A percentile compares a stretch with the other conserved stretches of the same genome.
These are phyloP conservation scores for Trametes pubescens DNA, from an alignment of 1,284 basidiomycete species.

Conservation along the genomic window DNA sequence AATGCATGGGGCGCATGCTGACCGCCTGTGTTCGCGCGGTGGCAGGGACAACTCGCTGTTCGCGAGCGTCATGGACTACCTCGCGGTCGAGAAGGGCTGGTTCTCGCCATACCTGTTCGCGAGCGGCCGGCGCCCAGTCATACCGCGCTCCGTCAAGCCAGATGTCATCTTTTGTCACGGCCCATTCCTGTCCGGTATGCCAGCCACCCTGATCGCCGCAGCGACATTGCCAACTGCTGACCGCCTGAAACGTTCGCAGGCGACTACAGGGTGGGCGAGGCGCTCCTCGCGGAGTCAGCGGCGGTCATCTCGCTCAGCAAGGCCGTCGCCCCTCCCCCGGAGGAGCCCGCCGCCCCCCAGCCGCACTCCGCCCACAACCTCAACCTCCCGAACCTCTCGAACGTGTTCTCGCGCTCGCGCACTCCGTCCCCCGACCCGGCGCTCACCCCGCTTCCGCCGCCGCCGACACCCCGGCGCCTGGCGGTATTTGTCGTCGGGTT, in stretches of 20 bases:
- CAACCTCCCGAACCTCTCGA: slow-evolving; percentile 44
- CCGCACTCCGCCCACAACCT: slow-evolving; percentile 25
- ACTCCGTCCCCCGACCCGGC: slow-evolving; percentile 59
- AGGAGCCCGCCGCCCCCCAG: slow-evolving; percentile 7
- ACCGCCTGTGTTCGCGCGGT: neutral
- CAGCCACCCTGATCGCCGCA: neutral
- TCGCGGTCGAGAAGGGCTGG: slow-evolving; percentile 71
- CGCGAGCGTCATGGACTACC: slow-evolving; percentile 68
- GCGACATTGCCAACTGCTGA: slow-evolving; percentile 6
- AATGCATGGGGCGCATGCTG: neutral
- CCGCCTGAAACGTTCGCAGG: slow-evolving; percentile 44
- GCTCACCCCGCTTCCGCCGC: slow-evolving; percentile 51
- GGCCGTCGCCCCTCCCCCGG: slow-evolving; percentile 35
- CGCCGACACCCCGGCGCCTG: slow-evolving; percentile 59
- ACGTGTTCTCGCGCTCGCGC: slow-evolving; percentile 54
- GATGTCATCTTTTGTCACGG: slow-evolving; percentile 74
- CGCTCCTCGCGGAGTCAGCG: slow-evolving; percentile 62
- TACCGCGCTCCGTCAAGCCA: slow-evolving; percentile 68
- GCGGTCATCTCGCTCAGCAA: slow-evolving; percentile 57
- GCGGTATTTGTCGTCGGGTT: slow-evolving; percentile 63
- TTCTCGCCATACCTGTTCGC: slow-evolving; percentile 74
- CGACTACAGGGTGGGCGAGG: slow-evolving; percentile 67
- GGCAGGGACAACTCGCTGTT: slow-evolving; percentile 62
- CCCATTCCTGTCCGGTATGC: slow-evolving; percentile 62
- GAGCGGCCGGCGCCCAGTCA: slow-evolving; percentile 63